A percentile compares a stretch with the other conserved stretches of the same genome.
Evolutionary conservation across 2,329 filamentous ascomycete genomes (phyloP).

Genomic region (Penicillium sp.): DNA sequence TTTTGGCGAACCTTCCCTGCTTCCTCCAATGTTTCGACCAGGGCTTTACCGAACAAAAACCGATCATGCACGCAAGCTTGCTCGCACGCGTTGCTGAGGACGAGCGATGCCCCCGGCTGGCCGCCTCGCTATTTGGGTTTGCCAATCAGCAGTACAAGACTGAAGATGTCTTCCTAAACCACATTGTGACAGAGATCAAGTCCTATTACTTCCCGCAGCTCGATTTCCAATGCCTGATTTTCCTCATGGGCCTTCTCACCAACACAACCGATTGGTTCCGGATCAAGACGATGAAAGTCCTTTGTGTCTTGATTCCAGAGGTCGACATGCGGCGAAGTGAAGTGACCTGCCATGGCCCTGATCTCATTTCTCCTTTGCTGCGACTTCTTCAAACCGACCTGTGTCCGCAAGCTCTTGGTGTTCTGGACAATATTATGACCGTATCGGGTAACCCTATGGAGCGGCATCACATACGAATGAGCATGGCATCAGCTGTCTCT

Average conservation of each 20-base stretch:
- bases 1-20: conserved; percentile 86
- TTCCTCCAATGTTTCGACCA: conserved; percentile 76
- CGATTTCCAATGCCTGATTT: conserved; percentile 80
- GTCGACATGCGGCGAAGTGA: conserved; percentile 91
- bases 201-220: conserved; percentile 73
- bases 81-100: conserved; percentile 67
- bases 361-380: conserved; percentile 87
- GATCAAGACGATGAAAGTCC: conserved; percentile 82
- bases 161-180: conserved; percentile 68
- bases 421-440: conserved; percentile 91
- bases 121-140: conserved; percentile 64
- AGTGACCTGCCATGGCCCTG: conserved; percentile 83
- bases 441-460: conserved; percentile 91
- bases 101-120: conserved; percentile 63
- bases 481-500: conserved; percentile 78
- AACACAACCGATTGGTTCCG: conserved; percentile 88
- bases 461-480: conserved; percentile 92
- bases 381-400: conserved; percentile 87
- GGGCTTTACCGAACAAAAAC: conserved; percentile 49
- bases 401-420: conserved; percentile 84
- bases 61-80: conserved; percentile 59
- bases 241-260: conserved; percentile 83
- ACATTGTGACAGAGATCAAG: conserved; percentile 67
- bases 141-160: conserved; percentile 60
- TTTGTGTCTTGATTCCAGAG: conserved; percentile 77